Conservation (phyloP, 768 basidiomycete genomes). For the Boletus tomentosulus region DNA sequence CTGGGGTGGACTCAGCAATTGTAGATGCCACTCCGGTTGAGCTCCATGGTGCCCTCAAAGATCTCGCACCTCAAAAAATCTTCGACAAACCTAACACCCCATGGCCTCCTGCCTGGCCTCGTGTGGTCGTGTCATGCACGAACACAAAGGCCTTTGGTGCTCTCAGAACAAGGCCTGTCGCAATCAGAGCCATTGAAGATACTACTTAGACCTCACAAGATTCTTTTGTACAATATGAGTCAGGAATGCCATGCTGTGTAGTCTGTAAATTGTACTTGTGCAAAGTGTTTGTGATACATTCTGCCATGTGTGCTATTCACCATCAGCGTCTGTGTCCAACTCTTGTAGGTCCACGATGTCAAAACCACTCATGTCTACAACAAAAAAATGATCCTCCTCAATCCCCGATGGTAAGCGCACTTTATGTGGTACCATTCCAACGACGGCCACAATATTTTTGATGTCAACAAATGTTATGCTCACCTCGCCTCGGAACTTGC, state of each 20-base stretch:
- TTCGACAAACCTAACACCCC: neutral
- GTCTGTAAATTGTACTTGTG: neutral
- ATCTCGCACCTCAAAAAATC: neutral
- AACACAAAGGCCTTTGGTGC: neutral
- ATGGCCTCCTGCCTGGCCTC: neutral
- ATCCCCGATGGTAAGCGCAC: neutral
- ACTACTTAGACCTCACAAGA: neutral
- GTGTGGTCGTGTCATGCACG: neutral
- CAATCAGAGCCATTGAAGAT: neutral
- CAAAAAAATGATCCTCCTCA: neutral
- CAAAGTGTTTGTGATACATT: too few species aligned
- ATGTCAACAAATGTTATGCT: neutral
- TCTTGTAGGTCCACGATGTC: neutral
- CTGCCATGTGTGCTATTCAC: too few species aligned
- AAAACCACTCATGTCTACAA: neutral
- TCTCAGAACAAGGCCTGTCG: neutral
- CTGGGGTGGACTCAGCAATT: too few species aligned
- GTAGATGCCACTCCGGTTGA: neutral
- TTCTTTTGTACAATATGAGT: neutral
- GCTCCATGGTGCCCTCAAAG: neutral
- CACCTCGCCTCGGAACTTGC: neutral
- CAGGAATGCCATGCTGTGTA: neutral
- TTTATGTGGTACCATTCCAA: neutral
- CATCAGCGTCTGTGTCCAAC: neutral
- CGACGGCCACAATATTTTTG: neutral